phyloP scores from a whole-genome alignment of 805 yeast species.

The Tetrapisispora pingtungensis region DNA sequence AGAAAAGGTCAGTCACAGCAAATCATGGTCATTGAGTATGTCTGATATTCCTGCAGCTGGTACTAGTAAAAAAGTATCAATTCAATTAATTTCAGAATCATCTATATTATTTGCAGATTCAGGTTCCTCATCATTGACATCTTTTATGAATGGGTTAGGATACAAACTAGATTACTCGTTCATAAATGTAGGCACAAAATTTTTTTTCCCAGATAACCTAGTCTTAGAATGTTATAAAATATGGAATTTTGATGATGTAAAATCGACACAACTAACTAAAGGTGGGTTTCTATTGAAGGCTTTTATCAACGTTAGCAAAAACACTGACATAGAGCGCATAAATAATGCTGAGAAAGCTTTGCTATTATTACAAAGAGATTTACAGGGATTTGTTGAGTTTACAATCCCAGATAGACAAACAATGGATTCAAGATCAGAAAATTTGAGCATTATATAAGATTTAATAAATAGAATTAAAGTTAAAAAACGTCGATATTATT shows the following conservation, averaged over 20 bases:
- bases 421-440: slow-evolving; percentile 64
- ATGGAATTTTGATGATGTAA: slow-evolving; percentile 23
- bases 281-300: slow-evolving; percentile 50
- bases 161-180: slow-evolving; percentile 45
- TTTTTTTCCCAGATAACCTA: slow-evolving; percentile 21
- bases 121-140: slow-evolving; percentile 26
- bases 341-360: slow-evolving; percentile 57
- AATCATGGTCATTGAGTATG: slow-evolving; percentile 51
- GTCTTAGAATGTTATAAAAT: slow-evolving; percentile 22
- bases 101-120: slow-evolving; percentile 25
- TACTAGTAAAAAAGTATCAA: slow-evolving; percentile 42
- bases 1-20: not conserved
- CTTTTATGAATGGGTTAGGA: slow-evolving; percentile 53
- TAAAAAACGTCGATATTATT: not conserved
- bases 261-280: slow-evolving; percentile 42
- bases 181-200: slow-evolving; percentile 22
- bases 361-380: slow-evolving; percentile 49
- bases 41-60: slow-evolving; percentile 75
- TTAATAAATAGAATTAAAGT: not conserved
- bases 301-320: slow-evolving; percentile 56
- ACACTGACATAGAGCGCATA: slow-evolving; percentile 67
- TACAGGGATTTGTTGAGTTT: slow-evolving; percentile 58
- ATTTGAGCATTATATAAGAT: slow-evolving; percentile 7
- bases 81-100: slow-evolving; percentile 58
- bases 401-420: slow-evolving; percentile 66